Base-by-base conservation (phyloP, 169 alveolate species). In the Cryptosporidium meleagridis region DNA sequence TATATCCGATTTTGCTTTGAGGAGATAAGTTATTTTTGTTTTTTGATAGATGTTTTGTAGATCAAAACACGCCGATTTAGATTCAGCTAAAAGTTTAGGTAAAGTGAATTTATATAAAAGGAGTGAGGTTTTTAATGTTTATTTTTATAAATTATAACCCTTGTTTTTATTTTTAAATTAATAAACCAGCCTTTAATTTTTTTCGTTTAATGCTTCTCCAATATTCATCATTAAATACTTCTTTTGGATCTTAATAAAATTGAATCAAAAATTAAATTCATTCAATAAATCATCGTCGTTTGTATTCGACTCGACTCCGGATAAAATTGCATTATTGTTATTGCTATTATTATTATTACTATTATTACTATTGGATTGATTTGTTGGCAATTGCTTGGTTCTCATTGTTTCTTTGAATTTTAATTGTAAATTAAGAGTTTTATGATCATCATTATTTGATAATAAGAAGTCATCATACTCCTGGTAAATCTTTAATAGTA, bases 391-490 rank as follows among this genome's bases (percentile, higher is more conserved):
- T 41, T 80, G 89, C 45, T 80, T 80, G 21, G 89, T 80, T 62
- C 89, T 80, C 68, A 65, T 62, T 23, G 89, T 80, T 41, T 80
- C 89, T 26, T 80, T 80, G 59, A 41, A 80, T 44, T 80, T 80
- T 39, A 80, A 65, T 62, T 80, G 89, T 18, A 80, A 55, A 23
- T 80, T 80, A 37, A 80, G 73, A 26, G 75, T 29, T 62, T 65
- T 80, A 37, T 62, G 80, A 65, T 53, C 52, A 16, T 26, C 51
- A 80, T 80, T 62, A 41, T 80, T 80, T 7, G 75, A 80, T 18
- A 91, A 91, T 35, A 94, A 93, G 92, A 75, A 95, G 44, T 93
- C 91, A 67, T 95, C 95, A 85, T 96, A 96, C 75, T 97, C 98
- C 86, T 95, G 95, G 80, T 97, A 97, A 26, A 97, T 95, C 53